Evolutionary conservation across 225 moss, liverwort and hornwort species (phyloP).

Genomic region (Bryoerythrophyllum caledonicum): DNA sequence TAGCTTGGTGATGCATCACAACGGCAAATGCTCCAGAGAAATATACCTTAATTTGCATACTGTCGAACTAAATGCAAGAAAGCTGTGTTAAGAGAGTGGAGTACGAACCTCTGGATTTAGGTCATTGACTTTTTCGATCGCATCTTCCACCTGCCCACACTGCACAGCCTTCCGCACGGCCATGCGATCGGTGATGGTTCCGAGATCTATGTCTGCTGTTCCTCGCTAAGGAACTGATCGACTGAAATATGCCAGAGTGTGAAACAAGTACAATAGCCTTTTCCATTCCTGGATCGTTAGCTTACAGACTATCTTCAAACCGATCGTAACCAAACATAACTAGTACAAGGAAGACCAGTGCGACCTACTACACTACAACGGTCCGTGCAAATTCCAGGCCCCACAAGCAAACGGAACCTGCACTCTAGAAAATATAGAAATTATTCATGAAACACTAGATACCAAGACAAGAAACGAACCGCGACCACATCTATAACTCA

Average conservation of each 20-base stretch:
- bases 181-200: slow-evolving; percentile 89
- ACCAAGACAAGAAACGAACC: neutral
- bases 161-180: slow-evolving; percentile 89
- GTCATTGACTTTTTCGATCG: slow-evolving; percentile 91
- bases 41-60: neutral
- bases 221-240: slow-evolving; percentile 49
- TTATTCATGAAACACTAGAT: neutral
- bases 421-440: neutral
- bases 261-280: slow-evolving; percentile 1
- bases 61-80: neutral
- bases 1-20: neutral
- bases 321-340: neutral
- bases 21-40: neutral
- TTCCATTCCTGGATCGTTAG: neutral
- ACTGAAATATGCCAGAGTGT: neutral
- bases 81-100: neutral
- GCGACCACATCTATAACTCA: neutral
- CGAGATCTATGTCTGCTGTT: slow-evolving; percentile 93
- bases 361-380: slow-evolving; percentile 1
- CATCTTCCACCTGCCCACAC: slow-evolving; percentile 89
- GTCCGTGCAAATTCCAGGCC: neutral
- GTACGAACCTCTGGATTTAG: slow-evolving; percentile 76
- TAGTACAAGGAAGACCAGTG: slow-evolving; percentile 8
- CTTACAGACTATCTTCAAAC: neutral
- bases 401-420: slow-evolving; percentile 1